Base-by-base conservation (phyloP, 257 asterid genomes). In the Catharanthus roseus region DNA sequence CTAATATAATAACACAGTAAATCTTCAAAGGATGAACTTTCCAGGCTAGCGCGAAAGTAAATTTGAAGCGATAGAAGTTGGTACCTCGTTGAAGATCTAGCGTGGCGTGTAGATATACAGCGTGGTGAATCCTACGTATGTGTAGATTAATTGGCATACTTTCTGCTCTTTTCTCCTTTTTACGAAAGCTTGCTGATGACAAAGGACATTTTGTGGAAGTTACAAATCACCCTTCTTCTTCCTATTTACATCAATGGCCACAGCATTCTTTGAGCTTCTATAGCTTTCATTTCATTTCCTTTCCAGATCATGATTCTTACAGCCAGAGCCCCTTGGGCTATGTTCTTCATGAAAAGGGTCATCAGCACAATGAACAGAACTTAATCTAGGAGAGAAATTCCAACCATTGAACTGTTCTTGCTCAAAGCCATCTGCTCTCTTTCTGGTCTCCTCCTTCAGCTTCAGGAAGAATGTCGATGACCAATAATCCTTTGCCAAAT, bases 311-410 rank as follows among this genome's bases (percentile, higher is more conserved):
- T 60, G 89, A 70, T 65, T 84, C 49, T 85, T 78, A 28, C 83
- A 65, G 57, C 82, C 77, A 63, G 78, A 72, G 69, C 75, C 75
- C 65, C 82, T 71, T 5, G 92, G 92, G 72, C 87, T 87, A 61
- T 85, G 87, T 55, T 87, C 89, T 54, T 87, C 89, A 77, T 89
- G 90, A 73, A 90, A 90, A 66, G 97, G 97, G 79, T 90, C 89
- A 65, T 90, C 97, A 0, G 80, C 61, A 23, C 97, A 90, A 75
- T 75, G 85, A 65, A 87, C 90, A 15, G 89, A 90, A 77, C 96
- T 90, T 78, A 88, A 77, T 76, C 95, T 85, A 10, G 87, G 88
- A 9, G 95, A 77, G 86, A 70, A 85, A 75, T 74, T 86, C 96
- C 93, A 84, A 55, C 85, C 79, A 3, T 75, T 64, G 16, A 68